Percentiles rank a stretch among this genome's conserved stretches.
Evolutionary conservation across 2,329 filamentous ascomycete genomes (phyloP).

Genomic region (Simplicillium sp.): DNA sequence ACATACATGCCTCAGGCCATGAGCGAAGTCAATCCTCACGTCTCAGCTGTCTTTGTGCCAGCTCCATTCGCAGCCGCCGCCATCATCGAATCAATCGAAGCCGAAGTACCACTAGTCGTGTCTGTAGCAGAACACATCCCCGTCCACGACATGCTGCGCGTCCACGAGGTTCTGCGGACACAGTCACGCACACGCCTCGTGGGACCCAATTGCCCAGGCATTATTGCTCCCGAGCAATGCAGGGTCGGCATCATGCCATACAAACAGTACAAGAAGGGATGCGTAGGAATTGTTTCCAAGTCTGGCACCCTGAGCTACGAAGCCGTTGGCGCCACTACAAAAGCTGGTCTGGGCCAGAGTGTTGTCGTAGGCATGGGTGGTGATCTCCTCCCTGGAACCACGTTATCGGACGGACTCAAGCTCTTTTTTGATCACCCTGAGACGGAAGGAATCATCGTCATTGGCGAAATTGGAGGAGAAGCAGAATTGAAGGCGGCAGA

Average conservation of each 20-base stretch:
- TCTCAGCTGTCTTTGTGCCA: conserved; percentile 65
- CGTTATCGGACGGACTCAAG: conserved; percentile 59
- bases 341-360: conserved; percentile 68
- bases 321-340: conserved; percentile 63
- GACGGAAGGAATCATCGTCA: conserved; percentile 61
- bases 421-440: conserved; percentile 59
- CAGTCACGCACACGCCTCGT: conserved; percentile 66
- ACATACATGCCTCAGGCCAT: conserved; percentile 18
- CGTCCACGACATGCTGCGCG: conserved; percentile 64
- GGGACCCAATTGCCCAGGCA: conserved; percentile 73
- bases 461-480: conserved; percentile 63
- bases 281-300: conserved; percentile 69
- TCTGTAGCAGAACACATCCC: conserved; percentile 76
- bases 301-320: conserved; percentile 76
- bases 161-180: conserved; percentile 59
- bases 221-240: conserved; percentile 66
- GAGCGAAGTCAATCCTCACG: conserved; percentile 41
- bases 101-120: conserved; percentile 68
- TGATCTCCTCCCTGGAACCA: conserved; percentile 63
- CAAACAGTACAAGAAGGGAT: conserved; percentile 40
- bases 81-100: conserved; percentile 67
- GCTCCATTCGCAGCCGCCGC: conserved; percentile 56
- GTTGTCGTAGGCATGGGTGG: conserved; percentile 71
- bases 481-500: conserved; percentile 64
- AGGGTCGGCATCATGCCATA: conserved; percentile 31